Base-by-base conservation (phyloP, 768 basidiomycete genomes). In the Fomitopsis serialis region DNA sequence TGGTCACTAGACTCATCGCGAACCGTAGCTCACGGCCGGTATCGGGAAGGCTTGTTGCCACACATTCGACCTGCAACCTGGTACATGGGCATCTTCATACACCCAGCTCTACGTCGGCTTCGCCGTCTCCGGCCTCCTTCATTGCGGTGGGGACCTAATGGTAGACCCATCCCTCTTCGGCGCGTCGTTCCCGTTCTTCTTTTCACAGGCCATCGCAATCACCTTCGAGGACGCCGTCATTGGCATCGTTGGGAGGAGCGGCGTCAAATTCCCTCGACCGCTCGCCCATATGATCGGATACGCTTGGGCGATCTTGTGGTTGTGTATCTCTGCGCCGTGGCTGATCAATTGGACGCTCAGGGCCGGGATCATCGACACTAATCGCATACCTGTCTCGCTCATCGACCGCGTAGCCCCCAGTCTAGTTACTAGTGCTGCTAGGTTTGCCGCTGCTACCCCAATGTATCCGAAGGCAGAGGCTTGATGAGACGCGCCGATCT, bases 71-170 rank as follows among this genome's bases (percentile, higher is more conserved):
- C 45, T 53, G 27, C 45, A 24, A 13, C 54, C 52, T 2, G 58
- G 59, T 5, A 55, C 57, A 10, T 52, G 53, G 48, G 45, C 52
- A 27, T 59, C 59, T 34, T 58, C 62, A 1, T 58, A 56, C 19
- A 49, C 50, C 17, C 62, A 63, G 51, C 54, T 63, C 45, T 43
- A 59, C 50, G 49, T 56, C 48, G 62, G 52, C 37, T 63, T 63
- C 58, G 25, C 34, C 22, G 42, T 56, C 13, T 60, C 59, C 9
- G 59, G 54, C 8, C 35, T 59, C 34, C 34, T 55, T n/a, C 59
- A 63, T 47, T 29, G 24, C 17, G 49, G 49, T 13, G 61, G 61
- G 34, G 61, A 63, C 46, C 24, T 46, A 27, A 58, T 60, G 61
- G 29, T 63, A n/a, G 42, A 42, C 42, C 19, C 6, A 29, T 35